Evolutionary conservation across 768 basidiomycete species (phyloP).

Genomic region (Cystobasidiopsis lactophilus): DNA sequence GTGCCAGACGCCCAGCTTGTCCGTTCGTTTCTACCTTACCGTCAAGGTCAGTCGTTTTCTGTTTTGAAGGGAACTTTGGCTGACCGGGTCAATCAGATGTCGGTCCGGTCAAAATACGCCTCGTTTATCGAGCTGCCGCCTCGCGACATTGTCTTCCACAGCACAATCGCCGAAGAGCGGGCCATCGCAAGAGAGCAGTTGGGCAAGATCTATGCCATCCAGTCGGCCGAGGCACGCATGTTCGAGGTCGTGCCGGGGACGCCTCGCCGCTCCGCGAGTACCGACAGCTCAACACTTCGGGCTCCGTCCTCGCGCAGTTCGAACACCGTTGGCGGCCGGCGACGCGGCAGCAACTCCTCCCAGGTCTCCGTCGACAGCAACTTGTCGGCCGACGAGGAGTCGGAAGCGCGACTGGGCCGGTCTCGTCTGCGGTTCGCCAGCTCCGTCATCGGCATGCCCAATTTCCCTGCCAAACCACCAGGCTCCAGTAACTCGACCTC

Average conservation of each 20-base stretch:
- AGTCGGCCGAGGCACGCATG: slow-evolving; percentile 5
- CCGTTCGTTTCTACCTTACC: slow-evolving; percentile 46
- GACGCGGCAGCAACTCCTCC: too few relatives aligned
- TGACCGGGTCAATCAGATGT: not conserved
- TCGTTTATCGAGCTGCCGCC: not conserved
- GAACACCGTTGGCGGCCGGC: too few relatives aligned
- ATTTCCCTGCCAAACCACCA: too few relatives aligned
- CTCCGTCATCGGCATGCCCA: too few relatives aligned
- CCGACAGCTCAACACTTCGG: too few relatives aligned
- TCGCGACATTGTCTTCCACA: not conserved
- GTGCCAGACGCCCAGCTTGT: slow-evolving; percentile 40
- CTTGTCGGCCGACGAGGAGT: too few relatives aligned
- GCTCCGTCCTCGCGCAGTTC: too few relatives aligned
- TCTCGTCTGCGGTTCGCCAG: too few relatives aligned
- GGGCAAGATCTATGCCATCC: not conserved
- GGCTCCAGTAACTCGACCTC: too few relatives aligned
- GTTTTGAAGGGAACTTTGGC: not conserved
- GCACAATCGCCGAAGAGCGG: slow-evolving; percentile 2
- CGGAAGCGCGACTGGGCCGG: too few relatives aligned
- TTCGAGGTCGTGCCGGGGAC: not conserved
- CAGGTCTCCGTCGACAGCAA: too few relatives aligned
- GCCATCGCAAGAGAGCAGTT: slow-evolving; percentile 3
- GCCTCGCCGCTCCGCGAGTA: too few relatives aligned
- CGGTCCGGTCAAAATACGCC: not conserved
- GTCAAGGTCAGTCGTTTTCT: slow-evolving; percentile 35